Evolutionary conservation across 257 asterid genomes (phyloP).

Genomic region (Solanum chmielewskii): DNA sequence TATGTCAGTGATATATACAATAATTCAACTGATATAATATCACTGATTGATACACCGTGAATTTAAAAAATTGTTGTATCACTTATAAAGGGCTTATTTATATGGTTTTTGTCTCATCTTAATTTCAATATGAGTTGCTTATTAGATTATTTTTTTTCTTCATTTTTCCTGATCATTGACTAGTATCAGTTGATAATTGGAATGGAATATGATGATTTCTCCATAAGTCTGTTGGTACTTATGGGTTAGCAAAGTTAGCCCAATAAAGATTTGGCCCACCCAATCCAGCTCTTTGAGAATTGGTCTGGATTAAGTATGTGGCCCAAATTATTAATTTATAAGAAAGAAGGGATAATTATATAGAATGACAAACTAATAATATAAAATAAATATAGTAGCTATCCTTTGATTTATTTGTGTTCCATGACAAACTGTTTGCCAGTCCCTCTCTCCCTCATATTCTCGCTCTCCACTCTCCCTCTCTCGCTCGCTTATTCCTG

Average conservation of each 20-base stretch:
- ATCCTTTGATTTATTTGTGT: too few relatives aligned
- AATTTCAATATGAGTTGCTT: not conserved
- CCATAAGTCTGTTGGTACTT: not conserved
- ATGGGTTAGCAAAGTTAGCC: not conserved
- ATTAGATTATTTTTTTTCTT: not conserved
- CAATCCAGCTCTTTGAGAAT: not conserved
- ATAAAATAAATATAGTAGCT: too few relatives aligned
- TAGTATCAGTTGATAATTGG: too few relatives aligned
- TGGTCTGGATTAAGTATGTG: not conserved
- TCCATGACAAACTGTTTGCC: too few relatives aligned
- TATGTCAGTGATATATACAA: not conserved
- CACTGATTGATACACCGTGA: too few relatives aligned
- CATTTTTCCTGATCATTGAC: not conserved
- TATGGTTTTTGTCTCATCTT: not conserved
- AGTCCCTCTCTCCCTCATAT: too few relatives aligned
- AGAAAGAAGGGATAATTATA: too few relatives aligned
- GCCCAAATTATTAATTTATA: not conserved
- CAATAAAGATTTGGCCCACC: not conserved
- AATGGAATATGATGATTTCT: too few relatives aligned
- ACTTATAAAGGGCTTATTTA: not conserved
- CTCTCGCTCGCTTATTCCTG: too few relatives aligned
- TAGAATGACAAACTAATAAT: too few relatives aligned
- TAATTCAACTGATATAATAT: not conserved
- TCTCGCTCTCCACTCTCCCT: too few relatives aligned
- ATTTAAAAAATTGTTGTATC: too few relatives aligned